A percentile compares a stretch with the other conserved stretches of the same genome.
Conservation (phyloP, 1,284 basidiomycete genomes). For the Cryptococcus floricola region DNA sequence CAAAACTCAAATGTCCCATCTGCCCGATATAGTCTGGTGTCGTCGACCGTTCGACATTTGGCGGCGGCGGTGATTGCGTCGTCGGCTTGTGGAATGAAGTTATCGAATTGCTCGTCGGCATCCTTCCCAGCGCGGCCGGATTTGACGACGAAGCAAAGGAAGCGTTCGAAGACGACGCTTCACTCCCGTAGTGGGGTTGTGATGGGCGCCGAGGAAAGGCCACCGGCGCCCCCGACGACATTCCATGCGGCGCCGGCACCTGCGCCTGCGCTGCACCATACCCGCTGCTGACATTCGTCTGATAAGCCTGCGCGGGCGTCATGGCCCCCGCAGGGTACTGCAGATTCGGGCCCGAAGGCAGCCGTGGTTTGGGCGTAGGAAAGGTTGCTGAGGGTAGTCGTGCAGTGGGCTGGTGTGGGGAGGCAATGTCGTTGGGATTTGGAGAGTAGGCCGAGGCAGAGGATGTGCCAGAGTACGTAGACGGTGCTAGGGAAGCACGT, state of each 20-base stretch:
- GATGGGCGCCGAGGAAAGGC: slow-evolving; percentile 21
- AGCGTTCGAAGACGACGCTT: slow-evolving; percentile 5
- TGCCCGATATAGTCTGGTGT: slow-evolving; percentile 14
- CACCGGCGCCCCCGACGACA: slow-evolving; percentile 21
- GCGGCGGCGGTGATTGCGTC: slow-evolving; percentile 8
- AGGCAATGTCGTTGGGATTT: slow-evolving; percentile 16
- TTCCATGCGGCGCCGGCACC: slow-evolving; percentile 5
- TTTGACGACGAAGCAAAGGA: slow-evolving; percentile 4
- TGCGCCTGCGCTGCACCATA: slow-evolving; percentile 9
- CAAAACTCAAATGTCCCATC: slow-evolving; percentile 15
- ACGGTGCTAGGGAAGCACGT: slow-evolving; percentile 25
- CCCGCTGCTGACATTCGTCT: not conserved
- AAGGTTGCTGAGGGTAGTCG: slow-evolving; percentile 13
- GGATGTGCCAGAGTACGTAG: slow-evolving; percentile 30
- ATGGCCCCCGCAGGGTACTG: slow-evolving; percentile 7
- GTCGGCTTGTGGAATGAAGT: slow-evolving; percentile 14
- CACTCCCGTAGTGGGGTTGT: not conserved
- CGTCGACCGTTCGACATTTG: not conserved
- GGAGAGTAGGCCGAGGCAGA: slow-evolving; percentile 28
- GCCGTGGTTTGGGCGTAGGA: not conserved
- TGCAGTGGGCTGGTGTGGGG: slow-evolving; percentile 13
- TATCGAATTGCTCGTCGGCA: slow-evolving; percentile 9
- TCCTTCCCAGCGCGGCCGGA: slow-evolving; percentile 1
- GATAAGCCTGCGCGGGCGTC: slow-evolving; percentile 24
- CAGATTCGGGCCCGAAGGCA: not conserved